Conservation (phyloP, 495 filamentous ascomycete genomes). For the Aspergillus bertholletiae region DNA sequence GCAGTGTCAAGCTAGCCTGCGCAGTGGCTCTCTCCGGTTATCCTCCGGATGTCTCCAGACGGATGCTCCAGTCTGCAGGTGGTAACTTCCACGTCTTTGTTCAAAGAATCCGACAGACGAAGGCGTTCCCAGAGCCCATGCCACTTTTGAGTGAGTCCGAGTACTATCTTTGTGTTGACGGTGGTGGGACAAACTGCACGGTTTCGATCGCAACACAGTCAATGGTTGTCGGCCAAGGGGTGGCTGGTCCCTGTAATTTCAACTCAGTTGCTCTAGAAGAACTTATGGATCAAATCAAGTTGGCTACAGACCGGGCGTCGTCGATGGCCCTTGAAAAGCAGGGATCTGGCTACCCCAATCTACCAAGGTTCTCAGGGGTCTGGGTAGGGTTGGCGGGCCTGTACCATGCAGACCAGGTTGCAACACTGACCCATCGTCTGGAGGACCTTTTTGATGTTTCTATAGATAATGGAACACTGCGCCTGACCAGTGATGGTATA, state of each 20-base stretch:
- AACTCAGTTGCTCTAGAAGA: constrained; percentile 16
- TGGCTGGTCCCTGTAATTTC: constrained; percentile 35
- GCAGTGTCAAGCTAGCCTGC: constrained; percentile 34
- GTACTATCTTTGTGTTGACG: constrained; percentile 37
- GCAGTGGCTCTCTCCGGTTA: constrained; percentile 25
- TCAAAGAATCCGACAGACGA: no score
- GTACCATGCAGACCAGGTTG: constrained; percentile 22
- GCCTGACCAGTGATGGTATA: constrained; percentile 29
- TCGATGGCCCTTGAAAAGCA: no score
- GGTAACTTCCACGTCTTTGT: constrained; percentile 26
- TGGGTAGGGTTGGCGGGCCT: constrained; percentile 29
- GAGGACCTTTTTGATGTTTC: constrained; percentile 15
- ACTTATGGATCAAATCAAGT: no score
- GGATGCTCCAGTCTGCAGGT: constrained; percentile 15
- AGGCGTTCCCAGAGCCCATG: constrained; percentile 15
- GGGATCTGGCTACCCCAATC: no score
- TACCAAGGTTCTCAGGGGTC: no score
- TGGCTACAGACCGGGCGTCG: no score
- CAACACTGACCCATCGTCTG: constrained; percentile 14
- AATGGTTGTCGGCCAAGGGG: constrained; percentile 14
- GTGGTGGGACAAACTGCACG: constrained; percentile 35
- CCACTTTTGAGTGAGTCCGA: not conserved
- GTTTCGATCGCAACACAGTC: constrained; percentile 22
- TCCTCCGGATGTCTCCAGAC: constrained; percentile 18
- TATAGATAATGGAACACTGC: constrained; percentile 22